Conservation (phyloP, 257 asterid genomes). For the Orobanche coerulescens region DNA sequence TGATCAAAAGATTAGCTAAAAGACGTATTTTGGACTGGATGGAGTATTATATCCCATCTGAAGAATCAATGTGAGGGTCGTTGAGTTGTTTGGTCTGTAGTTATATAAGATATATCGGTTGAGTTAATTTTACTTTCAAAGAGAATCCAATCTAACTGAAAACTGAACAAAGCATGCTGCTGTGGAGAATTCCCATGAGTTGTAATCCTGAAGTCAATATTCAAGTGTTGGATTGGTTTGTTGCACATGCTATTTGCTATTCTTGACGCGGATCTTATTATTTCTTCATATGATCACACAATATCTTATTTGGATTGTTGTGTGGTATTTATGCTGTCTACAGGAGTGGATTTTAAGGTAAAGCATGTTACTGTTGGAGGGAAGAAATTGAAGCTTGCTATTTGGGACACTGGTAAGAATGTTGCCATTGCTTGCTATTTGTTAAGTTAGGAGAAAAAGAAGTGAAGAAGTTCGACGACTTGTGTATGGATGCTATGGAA, state of each 20-base stretch:
- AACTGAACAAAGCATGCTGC: background rate
- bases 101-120: no score
- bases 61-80: no score
- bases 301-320: conserved; percentile 1
- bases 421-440: background rate
- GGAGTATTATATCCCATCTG: no score
- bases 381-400: conserved; percentile 94
- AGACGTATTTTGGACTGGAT: no score
- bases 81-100: no score
- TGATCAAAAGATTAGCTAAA: no score
- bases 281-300: background rate
- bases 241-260: background rate
- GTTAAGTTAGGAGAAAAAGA: background rate
- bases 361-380: conserved; percentile 85
- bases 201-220: background rate
- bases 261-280: background rate
- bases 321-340: background rate
- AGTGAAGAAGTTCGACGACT: background rate
- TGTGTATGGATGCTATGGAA: background rate
- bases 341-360: conserved; percentile 98
- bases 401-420: conserved; percentile 94
- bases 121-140: no score
- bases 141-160: background rate
- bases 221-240: background rate
- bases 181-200: background rate